phyloP scores from a whole-genome alignment of 495 filamentous ascomycete species.

The Neurospora sp. region DNA sequence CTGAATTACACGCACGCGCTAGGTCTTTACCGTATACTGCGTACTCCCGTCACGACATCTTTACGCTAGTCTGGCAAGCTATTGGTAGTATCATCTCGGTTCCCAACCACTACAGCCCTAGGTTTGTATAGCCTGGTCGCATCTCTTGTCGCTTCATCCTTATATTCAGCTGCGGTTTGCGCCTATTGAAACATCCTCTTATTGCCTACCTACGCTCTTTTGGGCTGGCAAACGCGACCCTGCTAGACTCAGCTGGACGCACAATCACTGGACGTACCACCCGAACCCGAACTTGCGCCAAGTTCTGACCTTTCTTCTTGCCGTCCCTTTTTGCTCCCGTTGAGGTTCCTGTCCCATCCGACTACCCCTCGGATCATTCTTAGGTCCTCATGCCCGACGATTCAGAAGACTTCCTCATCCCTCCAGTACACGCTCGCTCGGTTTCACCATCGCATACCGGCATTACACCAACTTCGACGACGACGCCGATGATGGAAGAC shows the following conservation, averaged over 20 bases:
- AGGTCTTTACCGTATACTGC: not conserved
- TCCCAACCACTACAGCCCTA: not conserved
- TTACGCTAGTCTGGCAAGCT: not conserved
- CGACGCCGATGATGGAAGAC: constrained; percentile 13
- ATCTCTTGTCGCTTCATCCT: not conserved
- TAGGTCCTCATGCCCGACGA: constrained; percentile 24
- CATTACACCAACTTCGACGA: constrained; percentile 4
- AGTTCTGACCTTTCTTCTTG: not conserved
- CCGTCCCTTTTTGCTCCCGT: not conserved
- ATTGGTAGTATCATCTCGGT: not conserved
- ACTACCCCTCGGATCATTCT: not conserved
- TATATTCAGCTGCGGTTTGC: not conserved
- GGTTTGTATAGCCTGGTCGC: not conserved
- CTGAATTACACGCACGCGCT: not conserved
- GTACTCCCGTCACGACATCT: not conserved
- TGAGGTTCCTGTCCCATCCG: not conserved
- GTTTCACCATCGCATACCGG: constrained; percentile 8
- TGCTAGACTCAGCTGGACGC: not conserved
- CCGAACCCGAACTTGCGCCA: not conserved
- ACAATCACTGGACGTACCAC: not conserved
- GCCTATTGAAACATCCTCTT: not conserved
- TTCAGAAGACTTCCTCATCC: constrained; percentile 18
- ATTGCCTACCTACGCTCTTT: not conserved
- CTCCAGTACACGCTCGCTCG: constrained; percentile 8
- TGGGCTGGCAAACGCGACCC: not conserved